phyloP scores from a whole-genome alignment of 768 basidiomycete species.

The Mrakia blollopis region DNA sequence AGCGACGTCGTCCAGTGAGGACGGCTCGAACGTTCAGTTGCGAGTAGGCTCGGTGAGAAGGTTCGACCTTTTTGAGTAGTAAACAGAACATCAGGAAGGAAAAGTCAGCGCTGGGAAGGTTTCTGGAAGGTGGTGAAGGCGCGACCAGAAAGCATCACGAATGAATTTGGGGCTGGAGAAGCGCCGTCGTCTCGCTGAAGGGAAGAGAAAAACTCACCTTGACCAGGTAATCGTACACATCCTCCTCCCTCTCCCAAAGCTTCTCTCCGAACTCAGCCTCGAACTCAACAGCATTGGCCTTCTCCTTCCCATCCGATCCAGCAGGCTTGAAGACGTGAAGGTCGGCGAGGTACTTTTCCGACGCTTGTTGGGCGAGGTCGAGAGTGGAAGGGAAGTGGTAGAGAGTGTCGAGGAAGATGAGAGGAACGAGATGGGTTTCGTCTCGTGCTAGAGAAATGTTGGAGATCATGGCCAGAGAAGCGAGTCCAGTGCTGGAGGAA shows the following conservation, averaged over 20 bases:
- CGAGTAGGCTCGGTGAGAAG: constrained; percentile 80
- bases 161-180: background rate
- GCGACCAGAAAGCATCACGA: background rate
- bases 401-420: constrained; percentile 94
- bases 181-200: background rate
- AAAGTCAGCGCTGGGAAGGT: background rate
- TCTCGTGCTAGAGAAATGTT: constrained; percentile 56
- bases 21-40: constrained; percentile 72
- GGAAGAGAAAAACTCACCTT: constrained; percentile 56
- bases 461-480: constrained; percentile 89
- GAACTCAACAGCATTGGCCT: constrained; percentile 61
- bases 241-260: constrained; percentile 84
- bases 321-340: constrained; percentile 75
- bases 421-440: constrained; percentile 53
- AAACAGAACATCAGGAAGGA: background rate
- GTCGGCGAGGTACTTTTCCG: constrained; percentile 63
- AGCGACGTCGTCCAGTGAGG: constrained; percentile 89
- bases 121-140: background rate
- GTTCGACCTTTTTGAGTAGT: constrained; percentile 69
- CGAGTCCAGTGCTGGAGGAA: constrained; percentile 64
- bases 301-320: constrained; percentile 49
- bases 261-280: constrained; percentile 70
- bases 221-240: constrained; percentile 80
- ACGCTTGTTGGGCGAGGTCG: constrained; percentile 76
- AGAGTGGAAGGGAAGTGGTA: constrained; percentile 95